phyloP scores from a whole-genome alignment of 176 grass and related monocot genomes.

The Oryza australiensis region DNA sequence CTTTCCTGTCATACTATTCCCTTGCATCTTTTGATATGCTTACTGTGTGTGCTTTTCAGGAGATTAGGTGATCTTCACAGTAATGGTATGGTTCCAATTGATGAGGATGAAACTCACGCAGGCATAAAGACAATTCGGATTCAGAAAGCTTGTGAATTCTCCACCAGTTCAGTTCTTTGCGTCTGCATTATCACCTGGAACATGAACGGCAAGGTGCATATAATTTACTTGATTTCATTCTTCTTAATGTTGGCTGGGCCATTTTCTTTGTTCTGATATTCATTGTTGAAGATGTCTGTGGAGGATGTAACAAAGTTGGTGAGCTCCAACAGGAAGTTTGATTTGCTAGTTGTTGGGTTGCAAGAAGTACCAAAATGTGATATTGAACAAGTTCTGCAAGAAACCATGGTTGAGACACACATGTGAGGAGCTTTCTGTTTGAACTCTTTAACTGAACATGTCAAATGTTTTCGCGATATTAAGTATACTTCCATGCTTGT shows the following conservation, averaged over 20 bases:
- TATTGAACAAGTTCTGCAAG: constrained; percentile 46
- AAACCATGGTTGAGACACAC: constrained; percentile 55
- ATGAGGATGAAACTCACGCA: constrained; percentile 44
- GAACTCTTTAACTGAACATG: not conserved
- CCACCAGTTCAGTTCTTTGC: constrained; percentile 38
- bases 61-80: constrained; percentile 22
- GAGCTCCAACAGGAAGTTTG: constrained; percentile 51
- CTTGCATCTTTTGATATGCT: not conserved
- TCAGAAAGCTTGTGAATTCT: constrained; percentile 54
- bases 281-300: constrained; percentile 38
- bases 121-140: constrained; percentile 55
- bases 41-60: not conserved
- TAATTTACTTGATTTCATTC: not conserved
- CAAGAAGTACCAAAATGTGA: constrained; percentile 59
- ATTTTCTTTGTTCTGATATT: not conserved
- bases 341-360: constrained; percentile 60
- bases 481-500: not conserved
- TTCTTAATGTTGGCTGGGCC: not conserved
- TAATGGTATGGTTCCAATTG: constrained; percentile 29
- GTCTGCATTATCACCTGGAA: constrained; percentile 71
- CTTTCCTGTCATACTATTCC: not conserved
- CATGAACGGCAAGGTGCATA: constrained; percentile 64
- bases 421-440: not conserved
- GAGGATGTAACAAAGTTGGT: constrained; percentile 55
- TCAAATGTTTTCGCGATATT: not conserved